Evolutionary conservation across 2,329 filamentous ascomycete species (phyloP).

Genomic region (Ophiosphaerella herpotricha): DNA sequence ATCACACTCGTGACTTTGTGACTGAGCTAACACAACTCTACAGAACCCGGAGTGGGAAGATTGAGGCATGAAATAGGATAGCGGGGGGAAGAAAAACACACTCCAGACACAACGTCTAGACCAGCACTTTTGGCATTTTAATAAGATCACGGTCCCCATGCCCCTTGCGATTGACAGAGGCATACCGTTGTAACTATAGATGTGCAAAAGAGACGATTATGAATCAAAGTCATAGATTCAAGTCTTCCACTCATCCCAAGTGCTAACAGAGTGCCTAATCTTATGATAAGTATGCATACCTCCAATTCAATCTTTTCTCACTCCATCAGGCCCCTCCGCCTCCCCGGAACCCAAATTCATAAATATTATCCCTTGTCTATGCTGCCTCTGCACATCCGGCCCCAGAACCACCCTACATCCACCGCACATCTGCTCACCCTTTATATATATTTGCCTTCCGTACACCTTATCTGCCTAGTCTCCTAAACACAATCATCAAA

Average conservation of each 20-base stretch:
- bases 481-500: too few species aligned
- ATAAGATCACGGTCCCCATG: constrained; percentile 31
- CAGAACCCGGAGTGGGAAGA: constrained; percentile 55
- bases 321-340: not conserved
- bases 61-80: constrained; percentile 20
- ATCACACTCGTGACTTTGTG: not conserved
- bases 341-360: too few species aligned
- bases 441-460: too few species aligned
- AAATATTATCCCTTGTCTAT: too few species aligned
- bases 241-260: not conserved
- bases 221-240: constrained; percentile 32
- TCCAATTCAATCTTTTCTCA: not conserved
- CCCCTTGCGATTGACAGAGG: constrained; percentile 5
- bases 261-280: not conserved
- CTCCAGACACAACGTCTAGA: constrained; percentile 18
- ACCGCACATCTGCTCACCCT: too few species aligned
- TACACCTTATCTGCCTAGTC: too few species aligned
- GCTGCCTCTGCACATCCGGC: too few species aligned
- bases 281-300: not conserved
- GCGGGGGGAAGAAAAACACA: not conserved
- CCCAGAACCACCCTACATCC: too few species aligned
- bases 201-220: constrained; percentile 25
- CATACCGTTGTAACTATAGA: constrained; percentile 36
- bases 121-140: constrained; percentile 28
- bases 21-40: constrained; percentile 12